These are phyloP conservation scores for Chytriomyces sp. DNA, from an alignment of 192 early-diverging fungal genomes.

Conservation along the genomic window DNA sequence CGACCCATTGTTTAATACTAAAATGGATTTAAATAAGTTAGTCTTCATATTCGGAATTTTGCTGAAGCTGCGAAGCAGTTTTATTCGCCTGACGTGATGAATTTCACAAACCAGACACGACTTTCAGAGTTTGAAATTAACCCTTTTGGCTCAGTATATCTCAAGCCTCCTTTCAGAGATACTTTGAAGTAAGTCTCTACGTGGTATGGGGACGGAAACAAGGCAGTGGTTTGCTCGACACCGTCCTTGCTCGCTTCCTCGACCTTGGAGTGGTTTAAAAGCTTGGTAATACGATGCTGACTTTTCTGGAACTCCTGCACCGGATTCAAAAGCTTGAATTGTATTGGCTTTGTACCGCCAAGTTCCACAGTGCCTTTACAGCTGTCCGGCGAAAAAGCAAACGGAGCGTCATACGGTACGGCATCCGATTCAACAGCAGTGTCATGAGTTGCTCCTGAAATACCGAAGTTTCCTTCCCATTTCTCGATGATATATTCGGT, in stretches of 20 bases:
- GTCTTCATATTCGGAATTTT: too few species aligned
- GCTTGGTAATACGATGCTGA: not conserved
- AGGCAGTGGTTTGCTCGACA: slow-evolving; percentile 10
- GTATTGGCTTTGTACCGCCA: slow-evolving; percentile 35
- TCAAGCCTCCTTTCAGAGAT: slow-evolving; percentile 47
- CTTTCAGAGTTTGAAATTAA: slow-evolving; percentile 6
- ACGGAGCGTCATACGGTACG: not conserved
- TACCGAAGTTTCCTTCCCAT: slow-evolving; percentile 40
- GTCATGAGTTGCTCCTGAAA: slow-evolving; percentile 30
- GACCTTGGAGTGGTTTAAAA: not conserved
- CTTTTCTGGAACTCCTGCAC: slow-evolving; percentile 22
- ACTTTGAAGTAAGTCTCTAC: slow-evolving; percentile 53
- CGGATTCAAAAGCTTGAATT: slow-evolving; percentile 35
- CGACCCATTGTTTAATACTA: too few species aligned
- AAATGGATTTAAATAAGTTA: too few species aligned
- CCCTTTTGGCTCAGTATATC: slow-evolving; percentile 44
- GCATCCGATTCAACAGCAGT: slow-evolving; percentile 17
- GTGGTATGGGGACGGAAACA: slow-evolving; percentile 31
- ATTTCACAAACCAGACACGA: slow-evolving; percentile 28
- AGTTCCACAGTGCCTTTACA: slow-evolving; percentile 49
- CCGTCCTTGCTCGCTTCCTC: not conserved
- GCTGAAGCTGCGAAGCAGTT: too few species aligned
- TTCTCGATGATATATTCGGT: slow-evolving; percentile 53
- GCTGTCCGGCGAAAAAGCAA: slow-evolving; percentile 29
- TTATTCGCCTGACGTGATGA: not conserved